These are phyloP conservation scores for Cystobasidium tubakii DNA, from an alignment of 768 basidiomycete genomes.

Conservation along the genomic window DNA sequence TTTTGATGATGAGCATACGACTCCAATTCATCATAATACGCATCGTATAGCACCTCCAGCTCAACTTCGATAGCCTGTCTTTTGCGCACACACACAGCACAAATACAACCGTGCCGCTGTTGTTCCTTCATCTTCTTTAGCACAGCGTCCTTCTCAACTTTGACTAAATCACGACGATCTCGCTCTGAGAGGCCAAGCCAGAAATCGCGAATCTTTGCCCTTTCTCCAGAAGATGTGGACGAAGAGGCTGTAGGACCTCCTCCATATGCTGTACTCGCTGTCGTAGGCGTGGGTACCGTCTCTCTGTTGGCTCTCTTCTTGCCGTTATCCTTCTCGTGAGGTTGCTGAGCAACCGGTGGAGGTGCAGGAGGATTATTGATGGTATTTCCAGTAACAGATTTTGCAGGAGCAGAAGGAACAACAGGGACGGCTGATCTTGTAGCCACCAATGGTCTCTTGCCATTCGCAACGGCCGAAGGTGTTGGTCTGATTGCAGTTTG, in stretches of 20 bases:
- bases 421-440: conserved; percentile 58
- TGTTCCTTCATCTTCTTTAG: conserved; percentile 99
- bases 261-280: neutral
- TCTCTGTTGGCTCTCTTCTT: conserved; percentile 15
- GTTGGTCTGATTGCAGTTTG: neutral
- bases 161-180: conserved; percentile 83
- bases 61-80: conserved; percentile 94
- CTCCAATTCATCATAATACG: conserved; percentile 99
- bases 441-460: conserved; percentile 44
- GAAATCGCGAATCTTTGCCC: conserved; percentile 95
- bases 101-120: conserved; percentile 90
- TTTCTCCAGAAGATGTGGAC: conserved; percentile 54
- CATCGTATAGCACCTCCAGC: conserved; percentile 99
- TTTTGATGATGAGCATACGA: conserved; percentile 97
- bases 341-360: conserved; percentile 11
- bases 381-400: conserved; percentile 21
- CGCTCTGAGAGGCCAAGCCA: conserved; percentile 88
- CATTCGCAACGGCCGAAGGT: conserved; percentile 14
- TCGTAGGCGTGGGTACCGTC: neutral
- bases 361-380: conserved; percentile 34
- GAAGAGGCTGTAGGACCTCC: conserved; percentile 28
- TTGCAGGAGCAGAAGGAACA: conserved; percentile 32
- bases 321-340: neutral
- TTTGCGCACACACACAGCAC: conserved; percentile 94
- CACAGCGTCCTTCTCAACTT: conserved; percentile 96